Percentiles rank a stretch among this genome's conserved stretches.
phyloP scores from a whole-genome alignment of 1,284 basidiomycete species.

The Inonotus hispidus region DNA sequence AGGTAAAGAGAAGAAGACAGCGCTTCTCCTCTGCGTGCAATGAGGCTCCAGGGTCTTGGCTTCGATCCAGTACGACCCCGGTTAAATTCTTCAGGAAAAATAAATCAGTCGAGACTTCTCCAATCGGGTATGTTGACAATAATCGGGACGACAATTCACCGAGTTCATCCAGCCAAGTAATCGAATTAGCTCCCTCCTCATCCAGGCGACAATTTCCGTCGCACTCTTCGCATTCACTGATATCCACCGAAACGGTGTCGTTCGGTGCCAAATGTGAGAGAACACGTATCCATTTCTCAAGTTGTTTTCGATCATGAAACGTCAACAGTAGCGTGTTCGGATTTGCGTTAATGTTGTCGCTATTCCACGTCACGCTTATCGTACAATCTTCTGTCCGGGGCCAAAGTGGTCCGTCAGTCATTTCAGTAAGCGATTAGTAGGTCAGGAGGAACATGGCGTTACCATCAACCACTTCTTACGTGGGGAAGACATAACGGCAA shows the following conservation, averaged over 20 bases:
- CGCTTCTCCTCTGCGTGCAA: constrained; percentile 10
- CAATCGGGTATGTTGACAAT: neutral
- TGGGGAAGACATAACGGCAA: neutral
- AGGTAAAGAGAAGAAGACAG: constrained; percentile 8
- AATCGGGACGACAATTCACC: neutral
- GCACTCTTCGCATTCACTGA: neutral
- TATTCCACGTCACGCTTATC: neutral
- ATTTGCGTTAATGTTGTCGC: neutral
- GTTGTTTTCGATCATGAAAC: neutral
- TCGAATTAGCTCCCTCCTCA: neutral
- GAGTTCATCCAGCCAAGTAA: constrained; percentile 10
- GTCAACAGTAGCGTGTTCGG: neutral
- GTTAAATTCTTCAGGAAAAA: neutral
- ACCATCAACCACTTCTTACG: neutral
- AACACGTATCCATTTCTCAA: constrained; percentile 5
- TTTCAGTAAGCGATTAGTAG: neutral
- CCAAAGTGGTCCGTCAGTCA: too few relatives aligned
- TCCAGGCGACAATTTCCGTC: neutral
- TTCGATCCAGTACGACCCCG: neutral
- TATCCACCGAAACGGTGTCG: neutral
- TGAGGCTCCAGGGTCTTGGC: constrained; percentile 16
- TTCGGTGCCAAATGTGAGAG: neutral
- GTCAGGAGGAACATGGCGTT: neutral
- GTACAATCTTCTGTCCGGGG: neutral
- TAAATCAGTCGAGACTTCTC: neutral